Evolutionary conservation across 495 filamentous ascomycete genomes (phyloP), one percentile per base, ranked within the genome.

Genomic region (Xylaria nigripes): DNA sequence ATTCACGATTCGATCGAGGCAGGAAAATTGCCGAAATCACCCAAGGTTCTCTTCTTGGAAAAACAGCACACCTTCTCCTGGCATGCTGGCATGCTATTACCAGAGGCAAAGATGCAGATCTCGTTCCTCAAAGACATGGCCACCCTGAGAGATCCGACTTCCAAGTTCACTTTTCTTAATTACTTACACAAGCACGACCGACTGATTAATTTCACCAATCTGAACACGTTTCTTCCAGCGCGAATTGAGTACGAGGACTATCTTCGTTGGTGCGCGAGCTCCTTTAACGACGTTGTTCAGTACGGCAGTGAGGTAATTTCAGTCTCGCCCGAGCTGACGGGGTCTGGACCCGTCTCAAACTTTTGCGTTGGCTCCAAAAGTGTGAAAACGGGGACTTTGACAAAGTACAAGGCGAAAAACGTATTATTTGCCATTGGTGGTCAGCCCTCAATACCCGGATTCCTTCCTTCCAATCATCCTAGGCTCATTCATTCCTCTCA

Each of bases 101-200:
- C 90, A 0, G 89, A 89, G 44, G 86, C 90, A 12, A 87, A 86
- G 66, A 98, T 98, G 92, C 92, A 98, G 68, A 96, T 98, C 54
- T 92, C 88, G 29, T 98, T 96, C 76, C 76, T 98, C 70, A 98
- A 98, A 73, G 93, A 96, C 61, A 77, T 98, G 54, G 92, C 93
- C 10, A 93, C 89, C 8, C 71, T 96, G 42, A 79, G 92, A 36
- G 83, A 96, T 58, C 92, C 92, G 2, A 82, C 85, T 53, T 95
- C 89, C 49, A 76, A 90, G 59, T 98, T 96, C 71, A 96, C 92
- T 5, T 98, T 98, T 70, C 74, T 95, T 56, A 96, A 96, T 67
- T 96, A 96, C 65, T 79, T 98, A 2, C 83, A 92, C 70, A 68
- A 78, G 57, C 82, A 94, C 57, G 75, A 79, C 45, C 79, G 93